Conservation (phyloP, 768 basidiomycete genomes). For the Mycena pura region DNA sequence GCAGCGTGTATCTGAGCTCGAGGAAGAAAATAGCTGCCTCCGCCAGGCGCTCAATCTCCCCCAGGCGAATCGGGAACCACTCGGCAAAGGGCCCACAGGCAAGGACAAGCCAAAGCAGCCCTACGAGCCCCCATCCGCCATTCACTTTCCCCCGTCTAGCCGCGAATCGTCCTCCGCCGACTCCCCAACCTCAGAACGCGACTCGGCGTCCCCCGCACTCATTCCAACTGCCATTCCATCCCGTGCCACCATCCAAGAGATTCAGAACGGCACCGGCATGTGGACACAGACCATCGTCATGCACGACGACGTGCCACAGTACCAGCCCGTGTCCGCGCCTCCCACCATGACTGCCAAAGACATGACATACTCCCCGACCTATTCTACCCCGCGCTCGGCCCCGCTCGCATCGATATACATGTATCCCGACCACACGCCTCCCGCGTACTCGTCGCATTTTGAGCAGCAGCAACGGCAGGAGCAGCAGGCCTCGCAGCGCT, state of each 20-base stretch:
- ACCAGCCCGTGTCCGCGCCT: slow-evolving; percentile 56
- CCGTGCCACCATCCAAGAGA: slow-evolving; percentile 49
- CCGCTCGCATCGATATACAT: slow-evolving; percentile 24
- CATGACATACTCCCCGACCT: slow-evolving; percentile 6
- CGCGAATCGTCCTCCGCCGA: slow-evolving; percentile 52
- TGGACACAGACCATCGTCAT: slow-evolving; percentile 68
- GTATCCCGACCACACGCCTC: slow-evolving; percentile 5
- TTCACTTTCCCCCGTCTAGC: slow-evolving; percentile 44
- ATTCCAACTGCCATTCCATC: slow-evolving; percentile 58
- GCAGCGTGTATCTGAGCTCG: slow-evolving; percentile 79
- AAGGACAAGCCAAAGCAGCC: slow-evolving; percentile 81
- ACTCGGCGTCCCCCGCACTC: slow-evolving; percentile 69
- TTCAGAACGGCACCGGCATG: slow-evolving; percentile 43
- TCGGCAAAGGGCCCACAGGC: slow-evolving; percentile 88
- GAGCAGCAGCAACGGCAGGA: slow-evolving; percentile 12
- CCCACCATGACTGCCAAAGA: slow-evolving; percentile 48
- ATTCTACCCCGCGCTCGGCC: slow-evolving; percentile 19
- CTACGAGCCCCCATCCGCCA: slow-evolving; percentile 42
- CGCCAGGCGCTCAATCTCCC: slow-evolving; percentile 77
- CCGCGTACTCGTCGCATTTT: slow-evolving; percentile 4
- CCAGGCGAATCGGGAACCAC: slow-evolving; percentile 70
- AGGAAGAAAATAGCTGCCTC: slow-evolving; percentile 81
- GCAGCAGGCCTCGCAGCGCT: neutral
- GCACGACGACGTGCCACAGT: slow-evolving; percentile 44
- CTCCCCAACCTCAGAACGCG: slow-evolving; percentile 59